Base-by-base conservation (phyloP, 495 filamentous ascomycete genomes). In the Patellaria atrata region DNA sequence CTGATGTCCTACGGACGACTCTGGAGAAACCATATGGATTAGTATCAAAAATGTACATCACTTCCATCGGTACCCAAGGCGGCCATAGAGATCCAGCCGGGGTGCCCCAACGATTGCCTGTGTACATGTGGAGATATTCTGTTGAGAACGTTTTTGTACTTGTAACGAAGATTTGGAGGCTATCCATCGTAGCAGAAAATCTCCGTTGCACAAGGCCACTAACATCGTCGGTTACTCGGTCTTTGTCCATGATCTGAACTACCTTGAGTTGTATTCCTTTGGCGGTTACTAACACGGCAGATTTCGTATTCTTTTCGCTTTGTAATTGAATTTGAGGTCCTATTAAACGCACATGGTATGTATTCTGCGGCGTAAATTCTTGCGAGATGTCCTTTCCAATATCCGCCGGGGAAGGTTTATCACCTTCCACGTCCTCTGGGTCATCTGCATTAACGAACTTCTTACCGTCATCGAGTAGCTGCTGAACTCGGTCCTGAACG, bases 261-360 rank as follows among this genome's bases (percentile, higher is more conserved):
- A 96, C 79, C 59, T 93, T 93, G 23, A 94, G 70, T 54, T 94
- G 82, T 82, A 97, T 97, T 29, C 82, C 79, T 49, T 94, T 94
- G 20, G 85, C 83, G 3, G 84, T 84, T 27, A 94, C 78, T n/a
- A 97, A 60, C 16, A 94, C 75, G 16, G 86, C 89, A 22, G 89
- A 76, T 48, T 89, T 92, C 31, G 75, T 71, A 47, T 94, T 94
- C 68, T 96, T 96, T 47, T 96, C 87, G 52, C 91, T 96, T 51
- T 96, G 85, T 30, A 97, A 65, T 53, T 97, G 89, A 33, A 97
- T 92, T 52, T 97, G 89, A 25, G 89, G 89, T 7, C 87, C 91
- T 48, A 96, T 93, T 10, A 97, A 70, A 16, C 85, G 83, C 47
- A 96, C 67, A 51, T 93, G 82, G 52, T 94, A 97, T 47, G 78